Conservation (phyloP, 345 rosid genomes). For the thale cress (Arabidopsis thaliana) region TAIR10.1 NC_003071.7:8266501-8267000, state of each 20-base stretch:
- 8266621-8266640: slow-evolving; percentile 73
- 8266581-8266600: slow-evolving; percentile 55
- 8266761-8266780: slow-evolving; percentile 49
- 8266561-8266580: slow-evolving; percentile 10
- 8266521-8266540: slow-evolving; percentile 3
- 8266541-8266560: background rate
- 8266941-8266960: slow-evolving; percentile 49
- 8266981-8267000: slow-evolving; percentile 77
- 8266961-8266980: slow-evolving; percentile 50
- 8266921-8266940: slow-evolving; percentile 56
- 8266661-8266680: slow-evolving; percentile 73
- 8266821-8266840: slow-evolving; percentile 55
- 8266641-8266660: slow-evolving; percentile 79
- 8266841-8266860: slow-evolving; percentile 57
- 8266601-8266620: slow-evolving; percentile 61
- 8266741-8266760: slow-evolving; percentile 93
- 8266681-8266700: slow-evolving; percentile 77
- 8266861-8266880: slow-evolving; percentile 51
- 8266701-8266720: slow-evolving; percentile 94
- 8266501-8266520: slow-evolving; percentile 75
- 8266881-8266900: slow-evolving; percentile 44
- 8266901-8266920: slow-evolving; percentile 46
- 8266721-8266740: slow-evolving; percentile 87
- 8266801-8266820: slow-evolving; percentile 58
- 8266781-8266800: slow-evolving; percentile 51